Percentiles rank a stretch among this genome's conserved stretches.
These are phyloP conservation scores for Aspergillus leporis DNA, from an alignment of 495 filamentous ascomycete species.

Conservation along the genomic window DNA sequence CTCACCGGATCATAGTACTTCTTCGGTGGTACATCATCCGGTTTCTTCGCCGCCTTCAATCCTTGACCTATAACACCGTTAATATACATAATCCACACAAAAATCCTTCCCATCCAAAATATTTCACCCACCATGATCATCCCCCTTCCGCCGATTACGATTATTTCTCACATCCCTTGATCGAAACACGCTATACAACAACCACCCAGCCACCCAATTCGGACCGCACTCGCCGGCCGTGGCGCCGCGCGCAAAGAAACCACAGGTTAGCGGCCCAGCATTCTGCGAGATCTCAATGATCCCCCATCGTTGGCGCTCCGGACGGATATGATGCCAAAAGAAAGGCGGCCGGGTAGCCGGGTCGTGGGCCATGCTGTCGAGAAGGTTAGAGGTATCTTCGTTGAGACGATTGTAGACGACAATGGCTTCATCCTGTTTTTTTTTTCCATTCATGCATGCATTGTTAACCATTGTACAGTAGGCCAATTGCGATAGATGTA, in stretches of 20 bases:
- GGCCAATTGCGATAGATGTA: background rate
- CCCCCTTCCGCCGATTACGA: conserved; percentile 45
- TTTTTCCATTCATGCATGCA: background rate
- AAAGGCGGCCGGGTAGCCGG: conserved; percentile 39
- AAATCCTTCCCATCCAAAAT: conserved; percentile 3
- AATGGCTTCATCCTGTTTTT: conserved; percentile 49
- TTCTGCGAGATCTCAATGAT: conserved; percentile 43
- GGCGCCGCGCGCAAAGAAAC: conserved; percentile 39
- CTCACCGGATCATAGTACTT: conserved; percentile 50
- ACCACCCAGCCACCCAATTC: conserved; percentile 60
- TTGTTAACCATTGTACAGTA: background rate
- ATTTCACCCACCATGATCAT: conserved; percentile 39
- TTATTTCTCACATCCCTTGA: conserved; percentile 58
- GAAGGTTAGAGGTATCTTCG: conserved; percentile 38
- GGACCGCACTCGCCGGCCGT: conserved; percentile 47
- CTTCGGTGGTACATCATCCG: conserved; percentile 31
- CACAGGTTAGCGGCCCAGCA: conserved; percentile 35
- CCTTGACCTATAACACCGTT: conserved; percentile 11
- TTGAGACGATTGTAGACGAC: conserved; percentile 45
- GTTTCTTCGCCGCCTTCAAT: conserved; percentile 21
- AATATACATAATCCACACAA: background rate
- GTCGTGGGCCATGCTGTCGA: conserved; percentile 40
- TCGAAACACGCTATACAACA: conserved; percentile 60
- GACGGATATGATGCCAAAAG: conserved; percentile 50
- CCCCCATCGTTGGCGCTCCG: conserved; percentile 42